phyloP scores from a whole-genome alignment of 2,329 filamentous ascomycete species.

The Scolecobasidium constrictum region DNA sequence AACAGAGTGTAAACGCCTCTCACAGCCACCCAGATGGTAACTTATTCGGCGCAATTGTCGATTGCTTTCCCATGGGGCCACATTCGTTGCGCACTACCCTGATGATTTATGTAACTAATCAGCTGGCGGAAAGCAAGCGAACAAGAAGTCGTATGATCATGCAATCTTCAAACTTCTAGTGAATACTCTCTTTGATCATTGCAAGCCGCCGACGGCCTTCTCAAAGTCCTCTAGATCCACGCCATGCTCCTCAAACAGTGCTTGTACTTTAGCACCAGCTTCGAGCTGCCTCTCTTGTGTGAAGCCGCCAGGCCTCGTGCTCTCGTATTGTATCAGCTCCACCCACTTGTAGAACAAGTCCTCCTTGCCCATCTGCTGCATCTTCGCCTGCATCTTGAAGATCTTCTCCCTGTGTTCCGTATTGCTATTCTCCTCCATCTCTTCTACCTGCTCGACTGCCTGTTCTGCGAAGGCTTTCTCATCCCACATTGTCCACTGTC shows the following conservation, averaged over 20 bases:
- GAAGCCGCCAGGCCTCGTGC: slow-evolving; percentile 67
- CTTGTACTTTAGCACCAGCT: slow-evolving; percentile 63
- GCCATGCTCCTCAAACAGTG: slow-evolving; percentile 61
- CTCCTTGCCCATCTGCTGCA: slow-evolving; percentile 71
- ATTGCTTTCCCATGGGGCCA: no score
- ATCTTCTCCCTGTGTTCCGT: slow-evolving; percentile 63
- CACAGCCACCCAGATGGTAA: no score
- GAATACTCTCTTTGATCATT: no score
- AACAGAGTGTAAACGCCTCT: no score
- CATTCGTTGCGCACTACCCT: no score
- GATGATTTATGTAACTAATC: no score
- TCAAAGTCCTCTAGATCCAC: slow-evolving; percentile 79
- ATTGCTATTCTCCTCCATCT: slow-evolving; percentile 26
- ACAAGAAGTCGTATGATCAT: no score
- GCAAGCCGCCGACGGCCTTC: slow-evolving; percentile 51
- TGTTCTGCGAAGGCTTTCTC: slow-evolving; percentile 24
- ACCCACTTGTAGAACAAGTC: slow-evolving; percentile 87
- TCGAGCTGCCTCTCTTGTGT: slow-evolving; percentile 60
- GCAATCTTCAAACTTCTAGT: no score
- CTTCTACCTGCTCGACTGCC: slow-evolving; percentile 15
- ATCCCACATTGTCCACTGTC: slow-evolving; percentile 61
- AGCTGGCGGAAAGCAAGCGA: no score
- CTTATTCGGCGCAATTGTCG: no score
- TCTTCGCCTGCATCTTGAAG: slow-evolving; percentile 65
- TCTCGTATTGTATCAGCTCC: slow-evolving; percentile 82